Evolutionary conservation across 108 stramenopile genomes (phyloP), one percentile per base, ranked within the genome.

Genomic region (Cyclotella atomus): DNA sequence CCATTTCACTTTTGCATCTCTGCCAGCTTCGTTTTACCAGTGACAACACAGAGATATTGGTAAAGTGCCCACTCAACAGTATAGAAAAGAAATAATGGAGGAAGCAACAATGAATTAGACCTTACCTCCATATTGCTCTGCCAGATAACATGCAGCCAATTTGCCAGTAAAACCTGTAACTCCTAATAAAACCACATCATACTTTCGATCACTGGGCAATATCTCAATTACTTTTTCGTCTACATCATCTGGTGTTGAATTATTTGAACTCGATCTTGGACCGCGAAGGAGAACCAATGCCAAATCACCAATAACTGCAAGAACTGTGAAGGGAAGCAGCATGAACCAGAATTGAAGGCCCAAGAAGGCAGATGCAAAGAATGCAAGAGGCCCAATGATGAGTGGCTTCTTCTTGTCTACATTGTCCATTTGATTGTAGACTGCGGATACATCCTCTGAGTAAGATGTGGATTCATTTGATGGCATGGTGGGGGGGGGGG

Each of bases 121-220:
- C 33, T 34, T 20, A 30, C 41, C 57, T 14, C 77, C 76, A 73
- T 92, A 92, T 4, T 71, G 85, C 61, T 88, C 66, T 3, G 81
- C 86, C 56, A 92, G 80, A 65, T 92, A 84, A 15, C 76, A 66
- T 4, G 79, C 91, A 9, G 93, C 92, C 52, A 96, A 68, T 23
- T 65, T 57, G 47, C 97, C 97, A 12, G 92, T 93, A 75, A 94
- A 97, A 19, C 97, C 97, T 14, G 92, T 94, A 8, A 89, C 93
- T 38, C 97, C 97, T 59, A 91, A 76, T 6, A 97, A 52, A 1
- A 95, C 85, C 16, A 97, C 30, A 82, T 97, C 95, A 65, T 91
- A 91, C 24, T 66, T 79, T 20, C 89, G 84, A 27, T 86, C 63
- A 19, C 68, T 32, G n/a, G 60, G 61, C 41, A 82, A 73, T 21